phyloP scores from a whole-genome alignment of 2,329 filamentous ascomycete species.

The Penicillium sp. region DNA sequence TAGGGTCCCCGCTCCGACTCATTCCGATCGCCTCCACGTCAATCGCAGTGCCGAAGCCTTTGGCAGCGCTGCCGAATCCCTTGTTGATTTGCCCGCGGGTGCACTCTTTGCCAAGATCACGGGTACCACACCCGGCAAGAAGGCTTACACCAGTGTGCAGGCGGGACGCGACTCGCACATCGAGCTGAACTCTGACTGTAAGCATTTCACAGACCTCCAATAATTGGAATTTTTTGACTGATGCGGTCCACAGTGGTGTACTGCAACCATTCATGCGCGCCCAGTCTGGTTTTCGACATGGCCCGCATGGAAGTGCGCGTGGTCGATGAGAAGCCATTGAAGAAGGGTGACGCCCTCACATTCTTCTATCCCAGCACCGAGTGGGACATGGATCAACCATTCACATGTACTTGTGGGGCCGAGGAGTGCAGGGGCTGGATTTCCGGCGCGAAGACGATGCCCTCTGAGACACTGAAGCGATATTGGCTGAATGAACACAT shows the following conservation, averaged over 20 bases:
- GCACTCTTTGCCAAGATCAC: slow-evolving; percentile 49
- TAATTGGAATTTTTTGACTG: neutral
- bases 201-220: neutral
- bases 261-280: slow-evolving; percentile 55
- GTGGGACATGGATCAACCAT: slow-evolving; percentile 48
- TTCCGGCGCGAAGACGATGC: slow-evolving; percentile 39
- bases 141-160: slow-evolving; percentile 53
- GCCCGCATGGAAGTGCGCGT: slow-evolving; percentile 39
- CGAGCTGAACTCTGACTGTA: slow-evolving; percentile 51
- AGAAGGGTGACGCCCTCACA: slow-evolving; percentile 41
- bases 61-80: slow-evolving; percentile 43
- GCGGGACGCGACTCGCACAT: slow-evolving; percentile 48
- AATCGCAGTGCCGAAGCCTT: slow-evolving; percentile 33
- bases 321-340: slow-evolving; percentile 37
- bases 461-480: slow-evolving; percentile 27
- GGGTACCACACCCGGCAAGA: slow-evolving; percentile 41
- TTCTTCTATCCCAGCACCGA: slow-evolving; percentile 51
- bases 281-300: slow-evolving; percentile 53
- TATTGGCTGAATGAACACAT: slow-evolving; percentile 47
- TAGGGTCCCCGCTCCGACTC: slow-evolving; percentile 20
- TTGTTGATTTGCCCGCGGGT: slow-evolving; percentile 48
- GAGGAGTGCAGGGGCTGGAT: slow-evolving; percentile 39
- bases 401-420: slow-evolving; percentile 43
- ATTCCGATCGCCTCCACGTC: slow-evolving; percentile 28
- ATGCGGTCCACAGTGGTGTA: slow-evolving; percentile 40